A percentile compares a stretch with the other conserved stretches of the same genome.
Evolutionary conservation across 2,329 filamentous ascomycete species (phyloP).

Genomic region (Diaporthe helianthi): DNA sequence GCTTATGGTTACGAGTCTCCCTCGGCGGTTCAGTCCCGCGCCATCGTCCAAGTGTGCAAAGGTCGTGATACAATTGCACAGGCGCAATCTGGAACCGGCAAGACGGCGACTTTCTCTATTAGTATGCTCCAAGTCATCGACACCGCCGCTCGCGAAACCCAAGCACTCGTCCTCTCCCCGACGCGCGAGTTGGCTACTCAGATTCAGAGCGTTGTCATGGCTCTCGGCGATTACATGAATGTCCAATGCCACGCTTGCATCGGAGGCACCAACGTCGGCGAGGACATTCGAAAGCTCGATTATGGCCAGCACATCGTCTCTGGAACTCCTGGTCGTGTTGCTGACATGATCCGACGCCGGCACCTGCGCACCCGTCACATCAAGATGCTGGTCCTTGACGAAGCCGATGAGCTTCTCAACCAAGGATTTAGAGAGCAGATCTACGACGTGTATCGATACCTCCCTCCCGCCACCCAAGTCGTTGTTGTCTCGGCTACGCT

Average conservation of each 20-base stretch:
- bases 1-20: conserved; percentile 99
- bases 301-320: conserved; percentile 97
- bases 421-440: conserved; percentile 99
- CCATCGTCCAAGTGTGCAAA: conserved; percentile 99
- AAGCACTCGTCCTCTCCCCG: conserved; percentile 96
- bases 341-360: conserved; percentile 99
- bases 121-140: conserved; percentile 99
- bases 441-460: conserved; percentile 99
- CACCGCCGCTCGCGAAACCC: conserved; percentile 90
- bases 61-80: conserved; percentile 98
- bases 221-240: conserved; percentile 99
- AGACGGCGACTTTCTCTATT: conserved; percentile 99
- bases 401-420: conserved; percentile 95
- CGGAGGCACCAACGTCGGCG: conserved; percentile 95
- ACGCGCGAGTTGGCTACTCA: conserved; percentile 99
- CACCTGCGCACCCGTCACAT: conserved; percentile 96
- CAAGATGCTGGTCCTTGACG: conserved; percentile 99
- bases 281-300: conserved; percentile 97
- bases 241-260: conserved; percentile 99
- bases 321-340: conserved; percentile 96
- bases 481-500: conserved; percentile 98
- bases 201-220: conserved; percentile 99
- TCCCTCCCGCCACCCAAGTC: conserved; percentile 97
- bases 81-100: conserved; percentile 98
- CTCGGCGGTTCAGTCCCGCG: conserved; percentile 95